A percentile compares a stretch with the other conserved stretches of the same genome.
Evolutionary conservation across 2,329 filamentous ascomycete species (phyloP).

Genomic region (Pseudocercospora ulei): DNA sequence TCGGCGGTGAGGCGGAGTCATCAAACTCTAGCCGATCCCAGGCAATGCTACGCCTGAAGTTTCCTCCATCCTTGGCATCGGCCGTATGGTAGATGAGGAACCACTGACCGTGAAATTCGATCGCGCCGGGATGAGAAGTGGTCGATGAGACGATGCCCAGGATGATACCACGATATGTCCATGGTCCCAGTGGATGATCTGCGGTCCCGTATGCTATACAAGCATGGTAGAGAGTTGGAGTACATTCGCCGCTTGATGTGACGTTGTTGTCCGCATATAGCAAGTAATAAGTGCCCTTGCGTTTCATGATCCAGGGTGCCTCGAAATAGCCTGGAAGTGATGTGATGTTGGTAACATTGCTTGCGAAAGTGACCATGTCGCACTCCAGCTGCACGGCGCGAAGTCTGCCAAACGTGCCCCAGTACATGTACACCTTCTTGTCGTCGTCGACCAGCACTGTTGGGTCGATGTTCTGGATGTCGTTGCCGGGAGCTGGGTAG

Average conservation of each 20-base stretch:
- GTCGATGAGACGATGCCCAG: constrained; percentile 7
- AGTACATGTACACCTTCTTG: constrained; percentile 7
- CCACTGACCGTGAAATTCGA: neutral
- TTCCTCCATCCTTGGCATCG: constrained; percentile 4
- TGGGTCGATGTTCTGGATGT: constrained; percentile 5
- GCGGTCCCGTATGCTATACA: constrained; percentile 5
- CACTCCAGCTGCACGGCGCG: neutral
- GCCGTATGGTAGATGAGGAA: constrained; percentile 4
- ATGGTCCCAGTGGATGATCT: neutral
- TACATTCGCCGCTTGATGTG: neutral
- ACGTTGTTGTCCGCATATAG: constrained; percentile 7
- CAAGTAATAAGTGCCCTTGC: constrained; percentile 3
- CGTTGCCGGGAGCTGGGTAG: constrained; percentile 3
- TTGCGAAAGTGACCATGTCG: constrained; percentile 2
- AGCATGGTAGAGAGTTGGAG: constrained; percentile 5
- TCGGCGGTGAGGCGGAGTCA: constrained; percentile 1
- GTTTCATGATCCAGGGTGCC: constrained; percentile 6
- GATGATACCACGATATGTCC: constrained; percentile 5
- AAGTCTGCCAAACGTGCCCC: constrained; percentile 4
- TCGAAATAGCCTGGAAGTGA: constrained; percentile 1
- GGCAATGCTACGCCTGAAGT: constrained; percentile 4
- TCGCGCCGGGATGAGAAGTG: constrained; percentile 1
- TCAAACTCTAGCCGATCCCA: constrained; percentile 1
- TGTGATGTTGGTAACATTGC: constrained; percentile 1
- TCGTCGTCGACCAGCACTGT: constrained; percentile 5